phyloP scores from a whole-genome alignment of 225 moss, liverwort and hornwort species.

The Asterella californica region DNA sequence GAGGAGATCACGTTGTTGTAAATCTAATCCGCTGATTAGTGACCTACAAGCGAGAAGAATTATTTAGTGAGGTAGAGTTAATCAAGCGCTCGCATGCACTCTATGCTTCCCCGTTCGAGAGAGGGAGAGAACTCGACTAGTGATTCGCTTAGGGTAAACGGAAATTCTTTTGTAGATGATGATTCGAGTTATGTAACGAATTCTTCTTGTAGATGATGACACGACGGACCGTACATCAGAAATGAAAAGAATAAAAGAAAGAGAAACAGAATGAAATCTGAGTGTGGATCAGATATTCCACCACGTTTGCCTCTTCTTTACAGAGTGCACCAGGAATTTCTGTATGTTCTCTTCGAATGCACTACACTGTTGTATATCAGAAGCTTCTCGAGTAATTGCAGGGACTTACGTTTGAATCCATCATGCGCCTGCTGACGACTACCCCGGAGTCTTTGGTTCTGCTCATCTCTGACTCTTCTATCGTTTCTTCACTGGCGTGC shows the following conservation, averaged over 20 bases:
- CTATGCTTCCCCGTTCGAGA: background rate
- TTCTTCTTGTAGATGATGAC: constrained; percentile 4
- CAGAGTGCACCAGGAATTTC: too few species aligned
- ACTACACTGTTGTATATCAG: background rate
- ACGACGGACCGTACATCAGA: background rate
- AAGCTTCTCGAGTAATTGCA: background rate
- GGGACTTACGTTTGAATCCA: background rate
- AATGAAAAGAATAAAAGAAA: background rate
- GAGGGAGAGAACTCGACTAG: background rate
- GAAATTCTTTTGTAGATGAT: constrained; percentile 2
- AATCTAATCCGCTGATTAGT: constrained; percentile 2
- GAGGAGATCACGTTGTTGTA: background rate
- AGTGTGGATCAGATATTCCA: background rate
- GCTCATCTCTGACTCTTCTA: background rate
- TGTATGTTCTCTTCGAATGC: too few species aligned
- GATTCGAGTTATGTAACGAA: background rate
- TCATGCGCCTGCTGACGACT: background rate
- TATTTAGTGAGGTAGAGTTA: background rate
- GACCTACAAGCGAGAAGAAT: background rate
- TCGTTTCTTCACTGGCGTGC: too few species aligned
- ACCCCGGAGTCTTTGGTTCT: background rate
- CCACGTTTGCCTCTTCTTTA: background rate
- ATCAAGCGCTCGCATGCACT: constrained; percentile 2
- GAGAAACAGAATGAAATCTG: background rate
- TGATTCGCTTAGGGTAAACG: background rate